phyloP scores from a whole-genome alignment of 2,329 filamentous ascomycete species.

The Botrytis fabae region DNA sequence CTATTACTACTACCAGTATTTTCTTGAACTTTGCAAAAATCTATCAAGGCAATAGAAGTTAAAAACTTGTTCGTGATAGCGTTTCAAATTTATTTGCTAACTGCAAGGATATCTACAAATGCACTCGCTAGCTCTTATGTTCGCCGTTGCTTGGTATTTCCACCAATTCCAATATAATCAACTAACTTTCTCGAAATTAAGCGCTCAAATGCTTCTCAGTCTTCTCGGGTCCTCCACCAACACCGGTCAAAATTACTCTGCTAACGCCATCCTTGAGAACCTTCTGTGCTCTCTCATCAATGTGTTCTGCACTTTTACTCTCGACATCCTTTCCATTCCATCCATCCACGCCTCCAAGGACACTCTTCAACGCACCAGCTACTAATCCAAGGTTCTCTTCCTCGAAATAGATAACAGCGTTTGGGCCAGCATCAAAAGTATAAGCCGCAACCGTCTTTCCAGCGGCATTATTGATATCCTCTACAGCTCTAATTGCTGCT shows the following conservation, averaged over 20 bases:
- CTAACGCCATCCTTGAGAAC: constrained; percentile 77
- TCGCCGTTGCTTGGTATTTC: neutral
- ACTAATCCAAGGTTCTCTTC: constrained; percentile 73
- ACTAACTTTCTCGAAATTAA: neutral
- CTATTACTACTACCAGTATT: neutral
- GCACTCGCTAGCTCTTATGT: neutral
- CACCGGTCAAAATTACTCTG: constrained; percentile 85
- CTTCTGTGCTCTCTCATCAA: constrained; percentile 65
- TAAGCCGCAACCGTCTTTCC: constrained; percentile 86
- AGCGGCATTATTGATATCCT: constrained; percentile 79
- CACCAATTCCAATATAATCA: neutral
- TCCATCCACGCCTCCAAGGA: constrained; percentile 64
- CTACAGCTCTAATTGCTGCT: constrained; percentile 83
- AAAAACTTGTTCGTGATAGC: neutral
- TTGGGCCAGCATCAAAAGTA: constrained; percentile 96
- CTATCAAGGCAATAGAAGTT: neutral
- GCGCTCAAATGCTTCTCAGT: constrained; percentile 74
- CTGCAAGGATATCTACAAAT: constrained; percentile 14
- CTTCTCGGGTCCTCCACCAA: constrained; percentile 84
- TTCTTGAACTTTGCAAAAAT: neutral
- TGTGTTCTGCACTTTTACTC: constrained; percentile 51
- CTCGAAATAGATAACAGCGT: constrained; percentile 94
- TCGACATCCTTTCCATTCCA: constrained; percentile 65
- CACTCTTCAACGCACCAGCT: constrained; percentile 73
- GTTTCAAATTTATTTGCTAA: neutral